phyloP scores from a whole-genome alignment of 805 yeast genomes.

The Tetrapisispora nanseiensis region DNA sequence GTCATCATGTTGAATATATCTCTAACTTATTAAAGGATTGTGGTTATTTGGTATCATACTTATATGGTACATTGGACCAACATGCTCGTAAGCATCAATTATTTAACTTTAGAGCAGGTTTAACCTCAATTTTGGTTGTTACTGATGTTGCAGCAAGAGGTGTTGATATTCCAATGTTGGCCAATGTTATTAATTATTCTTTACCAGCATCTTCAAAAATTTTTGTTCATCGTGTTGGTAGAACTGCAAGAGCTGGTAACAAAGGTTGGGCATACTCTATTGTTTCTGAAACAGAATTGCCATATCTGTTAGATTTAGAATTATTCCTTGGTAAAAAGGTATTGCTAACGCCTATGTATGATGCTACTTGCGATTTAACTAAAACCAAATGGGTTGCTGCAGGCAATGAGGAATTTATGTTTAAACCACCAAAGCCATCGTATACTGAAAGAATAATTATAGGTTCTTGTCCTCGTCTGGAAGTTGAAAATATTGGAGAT shows the following conservation, averaged over 20 bases:
- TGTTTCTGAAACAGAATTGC: slow-evolving; percentile 74
- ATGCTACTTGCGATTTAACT: slow-evolving; percentile 46
- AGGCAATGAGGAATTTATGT: slow-evolving; percentile 30
- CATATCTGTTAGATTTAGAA: slow-evolving; percentile 84
- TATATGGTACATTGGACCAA: slow-evolving; percentile 92
- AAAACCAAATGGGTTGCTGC: slow-evolving; percentile 36
- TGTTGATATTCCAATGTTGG: slow-evolving; percentile 93
- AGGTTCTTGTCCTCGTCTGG: slow-evolving; percentile 71
- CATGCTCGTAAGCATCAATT: slow-evolving; percentile 87
- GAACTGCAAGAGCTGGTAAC: slow-evolving; percentile 99
- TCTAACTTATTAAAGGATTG: slow-evolving; percentile 57
- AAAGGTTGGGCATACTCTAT: slow-evolving; percentile 96
- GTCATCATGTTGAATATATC: slow-evolving; percentile 94
- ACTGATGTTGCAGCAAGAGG: slow-evolving; percentile 99
- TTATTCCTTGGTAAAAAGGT: slow-evolving; percentile 80
- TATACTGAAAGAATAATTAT: slow-evolving; percentile 71
- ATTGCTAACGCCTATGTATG: slow-evolving; percentile 58
- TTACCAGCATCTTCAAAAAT: slow-evolving; percentile 88
- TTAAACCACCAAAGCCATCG: slow-evolving; percentile 47
- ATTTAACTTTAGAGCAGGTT: slow-evolving; percentile 73
- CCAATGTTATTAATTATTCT: slow-evolving; percentile 87
- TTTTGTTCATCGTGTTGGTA: slow-evolving; percentile 94
- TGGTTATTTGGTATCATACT: slow-evolving; percentile 81
- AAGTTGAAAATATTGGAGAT: slow-evolving; percentile 65
- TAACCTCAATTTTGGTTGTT: slow-evolving; percentile 80